Conservation (phyloP, 441 rosid species). For the Isatis lusitanica region DNA sequence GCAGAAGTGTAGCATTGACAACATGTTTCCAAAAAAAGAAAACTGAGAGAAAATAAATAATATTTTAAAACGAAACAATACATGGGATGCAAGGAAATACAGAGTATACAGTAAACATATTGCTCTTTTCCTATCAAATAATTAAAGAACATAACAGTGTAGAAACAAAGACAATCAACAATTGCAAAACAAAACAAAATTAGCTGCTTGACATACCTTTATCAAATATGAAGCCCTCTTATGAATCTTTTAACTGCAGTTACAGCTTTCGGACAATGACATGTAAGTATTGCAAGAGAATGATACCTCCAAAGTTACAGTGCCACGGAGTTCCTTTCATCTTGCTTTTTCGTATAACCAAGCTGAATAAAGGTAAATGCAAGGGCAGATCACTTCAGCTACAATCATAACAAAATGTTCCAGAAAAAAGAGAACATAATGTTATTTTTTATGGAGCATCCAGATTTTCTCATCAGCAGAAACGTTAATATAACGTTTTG, state of each 20-base stretch:
- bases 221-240: too few species aligned
- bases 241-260: background rate
- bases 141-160: too few species aligned
- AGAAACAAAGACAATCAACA: too few species aligned
- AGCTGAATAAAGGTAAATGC: constrained; percentile 46
- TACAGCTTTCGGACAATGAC: background rate
- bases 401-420: background rate
- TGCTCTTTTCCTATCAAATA: too few species aligned
- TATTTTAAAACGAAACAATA: too few species aligned
- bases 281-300: background rate
- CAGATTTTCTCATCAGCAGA: background rate
- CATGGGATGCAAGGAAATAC: too few species aligned
- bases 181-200: too few species aligned
- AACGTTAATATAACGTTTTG: background rate
- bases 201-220: constrained; percentile 47
- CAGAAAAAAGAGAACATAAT: background rate
- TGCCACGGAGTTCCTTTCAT: constrained; percentile 69
- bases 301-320: too few species aligned
- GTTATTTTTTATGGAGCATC: background rate
- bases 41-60: too few species aligned
- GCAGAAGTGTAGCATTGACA: too few species aligned
- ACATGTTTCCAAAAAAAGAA: too few species aligned
- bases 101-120: too few species aligned
- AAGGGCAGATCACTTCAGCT: constrained; percentile 12
- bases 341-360: constrained; percentile 76